These are phyloP conservation scores for Psilocybe sp. DNA, from an alignment of 768 basidiomycete genomes.

Conservation along the genomic window DNA sequence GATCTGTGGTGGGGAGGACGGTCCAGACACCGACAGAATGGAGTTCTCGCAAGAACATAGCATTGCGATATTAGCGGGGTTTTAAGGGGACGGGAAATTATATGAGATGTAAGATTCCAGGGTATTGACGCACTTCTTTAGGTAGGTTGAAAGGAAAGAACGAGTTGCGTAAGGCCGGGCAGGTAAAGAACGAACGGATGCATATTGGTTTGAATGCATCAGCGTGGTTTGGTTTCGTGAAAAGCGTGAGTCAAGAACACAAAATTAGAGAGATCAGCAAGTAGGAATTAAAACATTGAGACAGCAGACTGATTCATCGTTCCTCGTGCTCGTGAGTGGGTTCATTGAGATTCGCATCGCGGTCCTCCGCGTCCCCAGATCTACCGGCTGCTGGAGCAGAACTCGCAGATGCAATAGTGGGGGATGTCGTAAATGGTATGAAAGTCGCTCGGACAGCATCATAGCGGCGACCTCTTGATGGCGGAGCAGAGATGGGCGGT, in stretches of 20 bases:
- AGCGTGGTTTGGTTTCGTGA: slow-evolving; percentile 26
- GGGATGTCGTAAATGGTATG: slow-evolving; percentile 28
- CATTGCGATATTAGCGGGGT: slow-evolving; percentile 21
- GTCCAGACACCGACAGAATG: slow-evolving; percentile 19
- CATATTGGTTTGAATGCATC: slow-evolving; percentile 20
- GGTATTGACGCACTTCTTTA: slow-evolving; percentile 21
- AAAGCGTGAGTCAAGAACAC: slow-evolving; percentile 23
- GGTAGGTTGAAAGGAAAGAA: slow-evolving; percentile 26
- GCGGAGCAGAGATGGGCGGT: slow-evolving; percentile 19
- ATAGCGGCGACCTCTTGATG: slow-evolving; percentile 42
- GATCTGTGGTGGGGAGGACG: slow-evolving; percentile 12
- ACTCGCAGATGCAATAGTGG: slow-evolving; percentile 15
- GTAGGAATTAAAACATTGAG: slow-evolving; percentile 15
- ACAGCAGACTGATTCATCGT: slow-evolving; percentile 10
- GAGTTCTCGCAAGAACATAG: slow-evolving; percentile 17
- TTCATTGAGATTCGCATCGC: slow-evolving; percentile 16
- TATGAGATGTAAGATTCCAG: slow-evolving; percentile 20
- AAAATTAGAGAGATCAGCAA: slow-evolving; percentile 13
- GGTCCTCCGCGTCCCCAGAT: slow-evolving; percentile 18
- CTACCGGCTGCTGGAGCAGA: slow-evolving; percentile 15
- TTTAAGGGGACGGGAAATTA: slow-evolving; percentile 23
- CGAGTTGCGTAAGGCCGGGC: slow-evolving; percentile 20
- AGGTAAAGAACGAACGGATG: slow-evolving; percentile 23
- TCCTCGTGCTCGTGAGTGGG: slow-evolving; percentile 15
- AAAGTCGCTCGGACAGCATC: slow-evolving; percentile 50